Percentiles rank a stretch among this genome's conserved stretches.
Evolutionary conservation across 192 early-diverging fungal species (phyloP).

Genomic region (Linderina pennispora): DNA sequence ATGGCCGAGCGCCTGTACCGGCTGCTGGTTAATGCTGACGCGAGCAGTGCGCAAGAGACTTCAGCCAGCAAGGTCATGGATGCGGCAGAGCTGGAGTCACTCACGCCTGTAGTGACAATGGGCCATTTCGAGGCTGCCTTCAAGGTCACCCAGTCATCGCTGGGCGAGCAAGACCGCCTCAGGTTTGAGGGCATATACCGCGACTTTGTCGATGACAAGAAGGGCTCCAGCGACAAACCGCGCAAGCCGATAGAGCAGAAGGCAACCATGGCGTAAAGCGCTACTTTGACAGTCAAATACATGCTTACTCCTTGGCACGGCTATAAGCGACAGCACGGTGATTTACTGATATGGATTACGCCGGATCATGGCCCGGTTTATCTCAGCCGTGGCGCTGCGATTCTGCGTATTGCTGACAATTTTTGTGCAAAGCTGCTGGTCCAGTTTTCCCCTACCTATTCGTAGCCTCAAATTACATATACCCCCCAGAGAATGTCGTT

Average conservation of each 20-base stretch:
- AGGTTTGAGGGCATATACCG: slow-evolving; percentile 34
- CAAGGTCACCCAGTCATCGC: slow-evolving; percentile 19
- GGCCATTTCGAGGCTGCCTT: slow-evolving; percentile 24
- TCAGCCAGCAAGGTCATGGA: too few species aligned
- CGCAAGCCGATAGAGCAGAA: slow-evolving; percentile 28
- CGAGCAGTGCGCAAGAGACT: too few species aligned
- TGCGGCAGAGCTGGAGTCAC: background rate
- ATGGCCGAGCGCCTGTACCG: slow-evolving; percentile 14
- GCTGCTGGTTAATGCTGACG: slow-evolving; percentile 1
- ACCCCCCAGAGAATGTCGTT: slow-evolving; percentile 11
- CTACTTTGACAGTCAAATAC: too few species aligned
- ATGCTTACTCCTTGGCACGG: too few species aligned
- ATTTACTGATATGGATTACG: too few species aligned
- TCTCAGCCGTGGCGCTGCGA: too few species aligned
- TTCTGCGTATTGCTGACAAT: too few species aligned
- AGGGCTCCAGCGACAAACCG: slow-evolving; percentile 10
- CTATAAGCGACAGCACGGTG: too few species aligned
- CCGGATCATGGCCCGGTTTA: too few species aligned
- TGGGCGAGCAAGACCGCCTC: slow-evolving; percentile 14
- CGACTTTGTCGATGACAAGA: slow-evolving; percentile 45
- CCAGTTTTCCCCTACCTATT: too few species aligned
- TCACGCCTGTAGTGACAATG: slow-evolving; percentile 16
- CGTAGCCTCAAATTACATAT: too few species aligned
- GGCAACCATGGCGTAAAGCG: slow-evolving; percentile 32
- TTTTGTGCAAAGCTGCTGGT: too few species aligned